Evolutionary conservation across 129 eudicot genomes (phyloP).

Genomic region (Lactuca sativa): DNA sequence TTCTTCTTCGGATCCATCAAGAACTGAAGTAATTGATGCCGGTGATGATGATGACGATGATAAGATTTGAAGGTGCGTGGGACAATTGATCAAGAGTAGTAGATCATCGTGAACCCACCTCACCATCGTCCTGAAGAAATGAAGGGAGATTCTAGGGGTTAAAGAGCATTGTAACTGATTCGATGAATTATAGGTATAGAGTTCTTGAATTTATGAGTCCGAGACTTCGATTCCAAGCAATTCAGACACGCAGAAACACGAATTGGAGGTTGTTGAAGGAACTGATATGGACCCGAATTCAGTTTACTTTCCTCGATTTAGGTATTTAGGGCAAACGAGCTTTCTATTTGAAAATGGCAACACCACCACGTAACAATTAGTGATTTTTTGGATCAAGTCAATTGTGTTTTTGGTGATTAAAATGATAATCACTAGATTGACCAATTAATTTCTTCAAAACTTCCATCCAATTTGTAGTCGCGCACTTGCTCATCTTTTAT

Average conservation of each 20-base stretch:
- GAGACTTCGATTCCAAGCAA: conserved; percentile 15
- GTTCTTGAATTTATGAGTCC: conserved; percentile 15
- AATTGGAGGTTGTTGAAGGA: conserved; percentile 17
- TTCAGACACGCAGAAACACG: conserved; percentile 7
- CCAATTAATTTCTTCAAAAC: neutral
- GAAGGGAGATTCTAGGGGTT: conserved; percentile 34
- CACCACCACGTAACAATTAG: neutral
- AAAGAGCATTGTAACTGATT: conserved; percentile 31
- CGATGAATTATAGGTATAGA: neutral
- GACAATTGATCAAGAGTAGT: conserved; percentile 32
- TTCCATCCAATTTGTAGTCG: too few species aligned
- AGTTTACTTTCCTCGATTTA: conserved; percentile 22
- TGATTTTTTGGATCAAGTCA: neutral
- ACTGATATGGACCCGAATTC: conserved; percentile 13
- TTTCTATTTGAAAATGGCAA: neutral
- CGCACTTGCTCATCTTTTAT: too few species aligned
- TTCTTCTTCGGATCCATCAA: conserved; percentile 59
- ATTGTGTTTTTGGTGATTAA: neutral
- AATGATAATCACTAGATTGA: too few species aligned
- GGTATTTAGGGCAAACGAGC: conserved; percentile 29
- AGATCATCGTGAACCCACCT: conserved; percentile 41
- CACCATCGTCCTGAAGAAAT: conserved; percentile 50
- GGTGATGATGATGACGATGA: conserved; percentile 27
- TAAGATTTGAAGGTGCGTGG: conserved; percentile 23
- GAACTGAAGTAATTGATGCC: conserved; percentile 15